phyloP scores from a whole-genome alignment of 169 alveolate genomes.

The Plasmodium inui region DNA sequence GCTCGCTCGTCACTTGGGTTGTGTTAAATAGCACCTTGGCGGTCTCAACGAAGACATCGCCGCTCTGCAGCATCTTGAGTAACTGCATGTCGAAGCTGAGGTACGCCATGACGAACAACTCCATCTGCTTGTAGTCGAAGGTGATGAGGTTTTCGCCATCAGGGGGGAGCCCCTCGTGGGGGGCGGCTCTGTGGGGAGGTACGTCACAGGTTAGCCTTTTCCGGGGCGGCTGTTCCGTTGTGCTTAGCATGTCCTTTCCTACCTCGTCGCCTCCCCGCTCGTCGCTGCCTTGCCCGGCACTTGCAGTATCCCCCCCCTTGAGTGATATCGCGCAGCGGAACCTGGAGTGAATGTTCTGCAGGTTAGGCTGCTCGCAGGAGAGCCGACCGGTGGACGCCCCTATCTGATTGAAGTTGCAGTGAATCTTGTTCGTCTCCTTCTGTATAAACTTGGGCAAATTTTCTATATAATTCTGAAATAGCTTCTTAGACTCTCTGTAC shows the following conservation, averaged over 20 bases:
- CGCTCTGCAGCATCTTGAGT: conserved; percentile 50
- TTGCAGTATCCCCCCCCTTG: neutral
- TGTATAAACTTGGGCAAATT: conserved; percentile 70
- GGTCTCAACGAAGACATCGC: conserved; percentile 74
- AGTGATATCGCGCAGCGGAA: conserved; percentile 65
- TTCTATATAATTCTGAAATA: conserved; percentile 72
- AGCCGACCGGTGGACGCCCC: conserved; percentile 84
- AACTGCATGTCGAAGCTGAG: conserved; percentile 75
- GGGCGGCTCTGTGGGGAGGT: too few species aligned
- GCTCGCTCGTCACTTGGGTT: conserved; percentile 77
- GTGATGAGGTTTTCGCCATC: conserved; percentile 61
- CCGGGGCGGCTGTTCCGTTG: neutral
- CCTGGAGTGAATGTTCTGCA: conserved; percentile 80
- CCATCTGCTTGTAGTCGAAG: conserved; percentile 82
- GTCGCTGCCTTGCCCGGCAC: too few species aligned
- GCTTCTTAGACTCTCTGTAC: conserved; percentile 72
- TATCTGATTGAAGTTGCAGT: conserved; percentile 79
- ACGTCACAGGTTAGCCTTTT: neutral
- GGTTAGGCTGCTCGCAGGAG: conserved; percentile 79
- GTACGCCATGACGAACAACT: conserved; percentile 81
- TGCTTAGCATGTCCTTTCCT: too few species aligned
- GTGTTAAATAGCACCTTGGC: conserved; percentile 77
- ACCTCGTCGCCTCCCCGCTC: neutral
- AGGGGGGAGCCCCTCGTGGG: neutral
- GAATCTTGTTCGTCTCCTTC: conserved; percentile 71